Evolutionary conservation across 768 basidiomycete genomes (phyloP), one percentile per base, ranked within the genome.

Genomic region (Trametes maxima): DNA sequence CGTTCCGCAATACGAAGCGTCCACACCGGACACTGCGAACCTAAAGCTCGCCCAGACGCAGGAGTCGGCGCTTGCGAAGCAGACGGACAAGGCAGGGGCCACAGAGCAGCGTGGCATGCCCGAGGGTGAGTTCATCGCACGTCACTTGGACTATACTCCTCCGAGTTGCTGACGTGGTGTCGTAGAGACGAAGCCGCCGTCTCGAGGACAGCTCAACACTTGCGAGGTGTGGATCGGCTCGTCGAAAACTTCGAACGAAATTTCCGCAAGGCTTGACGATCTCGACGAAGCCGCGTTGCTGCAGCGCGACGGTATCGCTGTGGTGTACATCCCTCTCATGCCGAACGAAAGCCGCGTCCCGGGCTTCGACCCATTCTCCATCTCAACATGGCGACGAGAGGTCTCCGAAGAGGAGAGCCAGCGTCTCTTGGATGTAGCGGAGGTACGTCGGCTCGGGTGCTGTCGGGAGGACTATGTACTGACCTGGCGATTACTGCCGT

Each of bases 201-300:
- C 43, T 48, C 35, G 19, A 3, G 1, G 47, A 2, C 62, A 24
- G 2, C 37, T 68, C 10, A 59, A 61, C 24, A 24, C 66, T 19
- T 70, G 69, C 54, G 69, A 70, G 44, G 68, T 70, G 7, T 70
- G 69, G 69, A 70, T 70, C 17, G 69, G 69, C 7, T 69, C 69
- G 13, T 70, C 69, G 8, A 51, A 62, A 39, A 19, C 65, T 14
- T 16, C 60, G 36, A 65, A 64, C 16, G 51, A 55, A 14, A 58
- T 56, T 7, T 62, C 67, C 6, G 64, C 68, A 8, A 66, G 69
- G 21, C 60, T 70, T 16, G 69, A 70, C 46, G 69, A 70, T 39
- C 65, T 70, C 22, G 69, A 70, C 54, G 69, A 70, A 40, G 69
- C 63, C 6, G 68, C 69, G 13, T 65, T 70, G 3, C 57, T 70